These are phyloP conservation scores for Chlorella vulgaris DNA, from an alignment of 139 green algal species.

Conservation along the genomic window DNA sequence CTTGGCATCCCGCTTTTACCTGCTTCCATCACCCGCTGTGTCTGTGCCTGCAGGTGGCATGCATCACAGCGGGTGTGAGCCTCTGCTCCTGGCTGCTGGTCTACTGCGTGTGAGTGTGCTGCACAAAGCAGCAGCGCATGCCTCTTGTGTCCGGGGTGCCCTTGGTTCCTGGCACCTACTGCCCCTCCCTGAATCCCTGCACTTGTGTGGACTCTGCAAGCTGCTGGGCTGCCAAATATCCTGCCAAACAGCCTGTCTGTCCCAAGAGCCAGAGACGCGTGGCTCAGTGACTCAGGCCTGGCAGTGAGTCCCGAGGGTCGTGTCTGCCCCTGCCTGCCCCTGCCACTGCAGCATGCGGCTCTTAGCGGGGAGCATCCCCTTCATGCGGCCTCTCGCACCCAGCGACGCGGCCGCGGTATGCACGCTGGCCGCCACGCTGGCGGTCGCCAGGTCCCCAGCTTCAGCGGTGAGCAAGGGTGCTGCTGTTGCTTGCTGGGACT, in stretches of 20 bases:
- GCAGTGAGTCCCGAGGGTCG: no score
- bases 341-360: constrained; percentile 41
- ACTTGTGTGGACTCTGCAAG: no score
- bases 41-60: constrained; percentile 62
- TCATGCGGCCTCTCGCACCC: constrained; percentile 10
- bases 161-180: no score
- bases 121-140: no score
- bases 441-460: constrained; percentile 85
- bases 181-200: no score
- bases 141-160: no score
- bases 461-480: constrained; percentile 63
- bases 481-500: no score
- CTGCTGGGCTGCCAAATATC: background rate
- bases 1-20: no score
- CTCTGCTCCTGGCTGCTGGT: constrained; percentile 59
- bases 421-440: constrained; percentile 75
- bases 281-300: no score
- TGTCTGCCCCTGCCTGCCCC: no score
- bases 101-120: constrained; percentile 37
- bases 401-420: constrained; percentile 42
- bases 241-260: no score
- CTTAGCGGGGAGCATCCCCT: constrained; percentile 38
- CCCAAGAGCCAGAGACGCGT: no score
- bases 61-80: constrained; percentile 60
- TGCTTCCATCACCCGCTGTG: background rate